Percentiles rank a stretch among this genome's conserved stretches.
phyloP scores from a whole-genome alignment of 345 rosid species.

The Balakata baccata region DNA sequence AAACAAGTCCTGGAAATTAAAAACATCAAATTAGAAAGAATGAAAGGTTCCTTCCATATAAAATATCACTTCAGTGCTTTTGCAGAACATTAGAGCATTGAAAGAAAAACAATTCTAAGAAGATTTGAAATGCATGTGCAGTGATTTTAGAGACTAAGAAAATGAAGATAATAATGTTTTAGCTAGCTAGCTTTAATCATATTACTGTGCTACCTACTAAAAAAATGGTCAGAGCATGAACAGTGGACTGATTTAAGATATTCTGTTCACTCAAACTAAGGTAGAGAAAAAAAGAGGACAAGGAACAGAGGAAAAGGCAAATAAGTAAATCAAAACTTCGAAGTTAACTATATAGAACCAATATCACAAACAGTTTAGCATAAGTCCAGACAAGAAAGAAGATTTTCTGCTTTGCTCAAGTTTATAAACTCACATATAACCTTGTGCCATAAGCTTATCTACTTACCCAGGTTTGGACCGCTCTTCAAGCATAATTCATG shows the following conservation, averaged over 20 bases:
- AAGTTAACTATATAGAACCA: not conserved
- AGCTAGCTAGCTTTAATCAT: not conserved
- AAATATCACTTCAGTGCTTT: not conserved
- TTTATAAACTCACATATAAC: not conserved
- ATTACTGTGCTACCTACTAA: not conserved
- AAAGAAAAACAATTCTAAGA: not conserved
- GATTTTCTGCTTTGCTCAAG: not conserved
- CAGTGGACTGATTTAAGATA: not conserved
- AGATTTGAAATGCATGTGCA: not conserved
- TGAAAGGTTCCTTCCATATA: not conserved
- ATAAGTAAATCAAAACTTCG: not conserved
- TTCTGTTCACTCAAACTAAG: not conserved
- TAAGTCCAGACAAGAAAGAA: not conserved
- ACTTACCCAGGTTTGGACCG: conserved; percentile 66
- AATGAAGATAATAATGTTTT: not conserved
- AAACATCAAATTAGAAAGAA: conserved; percentile 5
- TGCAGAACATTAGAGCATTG: not conserved
- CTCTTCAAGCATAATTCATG: conserved; percentile 89
- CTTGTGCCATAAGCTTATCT: not conserved
- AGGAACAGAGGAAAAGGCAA: not conserved
- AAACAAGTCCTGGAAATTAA: conserved; percentile 49
- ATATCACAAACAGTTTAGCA: not conserved
- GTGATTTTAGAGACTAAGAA: not conserved
- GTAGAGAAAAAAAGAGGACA: not conserved
- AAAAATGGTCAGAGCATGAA: not conserved